These are phyloP conservation scores for Lentinula detonsa DNA, from an alignment of 768 basidiomycete species.

Conservation along the genomic window DNA sequence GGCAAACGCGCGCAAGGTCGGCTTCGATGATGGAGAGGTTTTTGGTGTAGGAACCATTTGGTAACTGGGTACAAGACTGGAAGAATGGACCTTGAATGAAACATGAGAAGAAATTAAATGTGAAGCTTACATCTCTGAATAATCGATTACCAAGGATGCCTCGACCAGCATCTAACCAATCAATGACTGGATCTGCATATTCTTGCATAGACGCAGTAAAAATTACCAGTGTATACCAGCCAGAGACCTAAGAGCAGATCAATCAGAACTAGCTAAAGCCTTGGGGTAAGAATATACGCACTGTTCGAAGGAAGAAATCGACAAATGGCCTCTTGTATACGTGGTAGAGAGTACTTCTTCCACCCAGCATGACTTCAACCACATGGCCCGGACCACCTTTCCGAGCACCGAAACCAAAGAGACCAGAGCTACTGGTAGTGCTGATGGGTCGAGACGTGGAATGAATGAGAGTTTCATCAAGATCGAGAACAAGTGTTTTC, in stretches of 20 bases:
- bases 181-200: constrained; percentile 99
- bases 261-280: constrained; percentile 15
- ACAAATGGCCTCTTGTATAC: constrained; percentile 98
- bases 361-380: constrained; percentile 90
- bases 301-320: constrained; percentile 90
- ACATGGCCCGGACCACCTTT: constrained; percentile 75
- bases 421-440: constrained; percentile 44
- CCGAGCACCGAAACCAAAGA: constrained; percentile 53
- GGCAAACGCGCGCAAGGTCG: constrained; percentile 89
- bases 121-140: constrained; percentile 83
- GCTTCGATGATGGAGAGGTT: constrained; percentile 83
- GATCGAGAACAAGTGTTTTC: constrained; percentile 94
- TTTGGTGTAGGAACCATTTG: constrained; percentile 93
- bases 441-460: constrained; percentile 82
- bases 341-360: constrained; percentile 88
- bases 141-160: constrained; percentile 85
- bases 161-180: constrained; percentile 95
- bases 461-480: constrained; percentile 98
- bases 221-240: constrained; percentile 98
- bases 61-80: constrained; percentile 88
- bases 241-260: constrained; percentile 63
- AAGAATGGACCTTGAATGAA: neutral
- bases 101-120: neutral
- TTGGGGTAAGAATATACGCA: constrained; percentile 22
- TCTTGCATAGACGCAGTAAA: constrained; percentile 99